phyloP scores from a whole-genome alignment of 805 yeast species.

The Lipomyces yamanashiensis region DNA sequence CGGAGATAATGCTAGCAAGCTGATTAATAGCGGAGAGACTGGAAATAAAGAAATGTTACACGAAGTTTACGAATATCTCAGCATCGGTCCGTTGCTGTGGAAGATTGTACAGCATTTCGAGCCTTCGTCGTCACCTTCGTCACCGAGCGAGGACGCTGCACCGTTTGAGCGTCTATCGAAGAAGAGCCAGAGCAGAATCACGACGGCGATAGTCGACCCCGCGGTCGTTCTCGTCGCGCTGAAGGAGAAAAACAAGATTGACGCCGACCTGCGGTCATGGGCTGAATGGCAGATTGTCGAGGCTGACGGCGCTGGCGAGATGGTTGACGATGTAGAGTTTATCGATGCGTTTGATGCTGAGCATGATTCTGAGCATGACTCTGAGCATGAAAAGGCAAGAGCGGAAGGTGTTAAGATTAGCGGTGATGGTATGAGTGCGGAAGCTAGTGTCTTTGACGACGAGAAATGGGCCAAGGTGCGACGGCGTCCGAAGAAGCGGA shows the following conservation, averaged over 20 bases:
- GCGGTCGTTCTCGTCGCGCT: conserved; percentile 18
- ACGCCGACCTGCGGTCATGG: conserved; percentile 26
- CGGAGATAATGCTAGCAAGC: neutral
- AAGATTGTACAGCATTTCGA: neutral
- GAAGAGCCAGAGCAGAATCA: neutral
- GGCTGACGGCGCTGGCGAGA: conserved; percentile 18
- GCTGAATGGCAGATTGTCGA: conserved; percentile 34
- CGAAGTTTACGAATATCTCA: conserved; percentile 11
- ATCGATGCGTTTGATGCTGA: conserved; percentile 9
- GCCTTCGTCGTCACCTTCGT: conserved; percentile 1
- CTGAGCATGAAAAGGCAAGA: neutral
- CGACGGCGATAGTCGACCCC: conserved; percentile 14
- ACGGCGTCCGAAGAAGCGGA: conserved; percentile 14
- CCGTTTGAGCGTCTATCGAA: neutral
- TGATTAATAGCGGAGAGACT: neutral
- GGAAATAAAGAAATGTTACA: conserved; percentile 7
- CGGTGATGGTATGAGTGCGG: neutral
- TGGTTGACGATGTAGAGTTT: conserved; percentile 15
- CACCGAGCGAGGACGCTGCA: neutral
- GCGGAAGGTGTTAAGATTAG: too few species aligned
- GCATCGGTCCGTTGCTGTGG: conserved; percentile 24
- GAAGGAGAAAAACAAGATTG: conserved; percentile 19
- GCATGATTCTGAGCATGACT: neutral
- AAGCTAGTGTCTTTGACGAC: neutral
- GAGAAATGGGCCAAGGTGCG: conserved; percentile 28